These are phyloP conservation scores for Tilletia indica DNA, from an alignment of 1,284 basidiomycete species.

Conservation along the genomic window DNA sequence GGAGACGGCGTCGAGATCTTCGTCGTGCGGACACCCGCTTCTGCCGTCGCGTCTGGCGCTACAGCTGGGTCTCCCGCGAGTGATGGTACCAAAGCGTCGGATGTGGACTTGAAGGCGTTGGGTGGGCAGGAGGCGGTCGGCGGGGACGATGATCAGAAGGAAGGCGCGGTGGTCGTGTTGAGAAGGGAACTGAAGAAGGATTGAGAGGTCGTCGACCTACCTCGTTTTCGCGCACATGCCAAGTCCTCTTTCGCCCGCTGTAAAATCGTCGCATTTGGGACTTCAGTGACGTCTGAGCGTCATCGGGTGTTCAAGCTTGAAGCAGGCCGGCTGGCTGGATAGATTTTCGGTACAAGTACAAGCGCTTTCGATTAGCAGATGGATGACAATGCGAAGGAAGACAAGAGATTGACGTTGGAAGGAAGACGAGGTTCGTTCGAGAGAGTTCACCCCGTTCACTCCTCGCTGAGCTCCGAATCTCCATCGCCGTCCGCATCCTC, in stretches of 20 bases:
- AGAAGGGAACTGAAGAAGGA: constrained; percentile 54
- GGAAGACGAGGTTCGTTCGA: too few relatives aligned
- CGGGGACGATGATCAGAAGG: constrained; percentile 49
- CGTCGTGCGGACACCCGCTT: constrained; percentile 37
- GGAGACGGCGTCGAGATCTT: constrained; percentile 55
- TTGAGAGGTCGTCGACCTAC: constrained; percentile 21
- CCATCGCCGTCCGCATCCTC: constrained; percentile 3
- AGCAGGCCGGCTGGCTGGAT: too few relatives aligned
- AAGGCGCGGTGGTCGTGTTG: constrained; percentile 51
- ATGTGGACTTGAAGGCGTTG: constrained; percentile 31
- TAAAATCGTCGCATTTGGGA: too few relatives aligned
- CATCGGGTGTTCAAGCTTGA: too few relatives aligned
- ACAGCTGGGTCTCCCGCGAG: neutral
- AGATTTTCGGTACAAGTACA: neutral
- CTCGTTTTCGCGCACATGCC: too few relatives aligned
- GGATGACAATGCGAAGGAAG: too few relatives aligned
- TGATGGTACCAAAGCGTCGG: constrained; percentile 29
- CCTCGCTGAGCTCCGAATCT: constrained; percentile 1
- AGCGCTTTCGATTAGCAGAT: too few relatives aligned
- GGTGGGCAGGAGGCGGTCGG: constrained; percentile 49
- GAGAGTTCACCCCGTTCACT: neutral
- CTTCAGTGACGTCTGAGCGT: too few relatives aligned
- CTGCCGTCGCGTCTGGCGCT: constrained; percentile 5
- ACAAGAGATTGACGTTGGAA: too few relatives aligned
- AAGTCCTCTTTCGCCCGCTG: too few relatives aligned